A percentile compares a stretch with the other conserved stretches of the same genome.
phyloP scores from a whole-genome alignment of 768 basidiomycete species.

The Phallus indusiatus region DNA sequence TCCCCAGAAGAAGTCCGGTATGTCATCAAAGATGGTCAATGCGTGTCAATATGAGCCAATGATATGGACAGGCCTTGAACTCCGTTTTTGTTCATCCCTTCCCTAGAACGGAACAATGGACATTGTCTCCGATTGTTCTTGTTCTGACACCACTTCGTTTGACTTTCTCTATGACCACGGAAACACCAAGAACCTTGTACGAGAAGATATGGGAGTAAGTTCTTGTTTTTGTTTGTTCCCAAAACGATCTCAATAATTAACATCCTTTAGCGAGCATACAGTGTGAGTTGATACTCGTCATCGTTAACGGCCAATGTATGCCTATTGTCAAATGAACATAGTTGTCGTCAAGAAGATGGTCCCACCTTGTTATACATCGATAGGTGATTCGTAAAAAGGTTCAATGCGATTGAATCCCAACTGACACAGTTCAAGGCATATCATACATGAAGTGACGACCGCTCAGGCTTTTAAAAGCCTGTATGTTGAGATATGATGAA shows the following conservation, averaged over 20 bases:
- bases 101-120: too few relatives aligned
- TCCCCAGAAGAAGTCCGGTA: too few relatives aligned
- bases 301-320: not conserved
- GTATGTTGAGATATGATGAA: conserved; percentile 29
- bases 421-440: not conserved
- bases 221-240: conserved; percentile 58
- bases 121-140: too few relatives aligned
- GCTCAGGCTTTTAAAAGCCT: conserved; percentile 88
- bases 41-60: too few relatives aligned
- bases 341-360: conserved; percentile 65
- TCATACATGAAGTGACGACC: conserved; percentile 82
- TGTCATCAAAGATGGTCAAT: too few relatives aligned
- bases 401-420: not conserved
- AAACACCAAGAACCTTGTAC: conserved; percentile 78
- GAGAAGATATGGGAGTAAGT: conserved; percentile 99
- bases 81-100: not conserved
- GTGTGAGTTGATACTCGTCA: conserved; percentile 14
- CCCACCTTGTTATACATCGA: conserved; percentile 78
- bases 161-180: conserved; percentile 24
- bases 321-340: conserved; percentile 19
- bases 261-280: not conserved
- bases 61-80: not conserved
- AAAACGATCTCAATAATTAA: not conserved
- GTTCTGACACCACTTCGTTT: not conserved
- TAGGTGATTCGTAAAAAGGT: conserved; percentile 33